phyloP scores from a whole-genome alignment of 1,139 yeast species.

The Protomyces gravidus region DNA sequence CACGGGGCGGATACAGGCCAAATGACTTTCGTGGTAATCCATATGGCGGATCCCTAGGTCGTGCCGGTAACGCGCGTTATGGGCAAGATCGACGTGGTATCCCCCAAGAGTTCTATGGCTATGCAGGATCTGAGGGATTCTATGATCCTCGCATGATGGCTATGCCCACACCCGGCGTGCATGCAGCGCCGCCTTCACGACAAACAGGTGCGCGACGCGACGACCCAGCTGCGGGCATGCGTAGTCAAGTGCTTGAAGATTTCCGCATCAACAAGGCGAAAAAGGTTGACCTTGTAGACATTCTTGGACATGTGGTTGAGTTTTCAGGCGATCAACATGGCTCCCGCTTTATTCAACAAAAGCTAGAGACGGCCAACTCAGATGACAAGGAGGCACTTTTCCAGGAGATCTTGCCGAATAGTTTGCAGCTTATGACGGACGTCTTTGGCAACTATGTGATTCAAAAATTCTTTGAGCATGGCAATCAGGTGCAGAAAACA shows the following conservation, averaged over 20 bases:
- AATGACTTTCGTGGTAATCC: constrained; percentile 13
- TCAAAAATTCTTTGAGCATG: constrained; percentile 86
- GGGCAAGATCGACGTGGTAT: constrained; percentile 2
- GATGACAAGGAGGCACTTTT: constrained; percentile 78
- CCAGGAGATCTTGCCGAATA: constrained; percentile 71
- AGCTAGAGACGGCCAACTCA: constrained; percentile 58
- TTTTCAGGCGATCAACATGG: constrained; percentile 97
- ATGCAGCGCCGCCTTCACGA: constrained; percentile 9
- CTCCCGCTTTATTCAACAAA: constrained; percentile 90
- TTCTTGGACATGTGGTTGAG: constrained; percentile 83
- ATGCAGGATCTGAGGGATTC: constrained; percentile 5
- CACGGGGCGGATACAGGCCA: constrained; percentile 17
- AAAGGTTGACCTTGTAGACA: constrained; percentile 58
- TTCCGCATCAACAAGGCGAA: constrained; percentile 66
- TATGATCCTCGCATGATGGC: constrained; percentile 11
- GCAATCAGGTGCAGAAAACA: constrained; percentile 64
- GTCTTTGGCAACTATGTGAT: constrained; percentile 97
- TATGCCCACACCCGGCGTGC: neutral
- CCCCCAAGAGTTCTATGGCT: neutral
- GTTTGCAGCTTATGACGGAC: constrained; percentile 84
- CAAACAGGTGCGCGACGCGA: constrained; percentile 14
- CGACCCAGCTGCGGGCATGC: constrained; percentile 24
- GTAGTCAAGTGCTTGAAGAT: constrained; percentile 58
- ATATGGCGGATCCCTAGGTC: constrained; percentile 2
- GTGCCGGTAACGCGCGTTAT: neutral